Percentiles rank a stretch among this genome's conserved stretches.
These are phyloP conservation scores for Trichoderma reesei DNA, from an alignment of 495 filamentous ascomycete genomes.

Conservation along the genomic window DNA sequence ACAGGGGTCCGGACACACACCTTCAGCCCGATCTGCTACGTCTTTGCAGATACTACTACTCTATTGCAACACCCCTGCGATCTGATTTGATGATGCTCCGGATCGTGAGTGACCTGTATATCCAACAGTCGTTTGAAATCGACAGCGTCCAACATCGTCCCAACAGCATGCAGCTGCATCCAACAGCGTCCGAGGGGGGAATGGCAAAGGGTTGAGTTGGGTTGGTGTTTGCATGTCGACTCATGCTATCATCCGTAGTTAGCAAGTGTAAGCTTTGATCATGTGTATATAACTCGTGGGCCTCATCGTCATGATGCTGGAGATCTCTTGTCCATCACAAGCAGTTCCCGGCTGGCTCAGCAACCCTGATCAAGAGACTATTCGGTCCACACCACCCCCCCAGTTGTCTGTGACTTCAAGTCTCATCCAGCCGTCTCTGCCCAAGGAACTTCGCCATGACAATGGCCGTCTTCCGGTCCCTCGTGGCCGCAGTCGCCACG, in stretches of 20 bases:
- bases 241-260: neutral
- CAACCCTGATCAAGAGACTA: neutral
- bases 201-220: neutral
- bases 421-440: neutral
- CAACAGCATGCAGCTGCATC: no score
- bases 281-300: neutral
- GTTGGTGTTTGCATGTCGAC: neutral
- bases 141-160: no score
- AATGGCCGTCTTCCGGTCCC: constrained; percentile 18
- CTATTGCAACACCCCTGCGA: neutral
- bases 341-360: neutral
- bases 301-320: neutral
- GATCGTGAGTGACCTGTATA: neutral
- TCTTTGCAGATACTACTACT: neutral
- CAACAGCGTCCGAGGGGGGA: neutral
- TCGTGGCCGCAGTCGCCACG: constrained; percentile 23
- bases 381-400: neutral
- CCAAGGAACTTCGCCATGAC: neutral
- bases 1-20: neutral
- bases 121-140: no score
- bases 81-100: neutral
- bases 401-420: neutral
- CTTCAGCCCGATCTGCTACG: neutral
- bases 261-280: neutral
- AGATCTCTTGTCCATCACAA: neutral